Evolutionary conservation across 2,329 filamentous ascomycete species (phyloP).

Genomic region (Colletotrichum aenigma): DNA sequence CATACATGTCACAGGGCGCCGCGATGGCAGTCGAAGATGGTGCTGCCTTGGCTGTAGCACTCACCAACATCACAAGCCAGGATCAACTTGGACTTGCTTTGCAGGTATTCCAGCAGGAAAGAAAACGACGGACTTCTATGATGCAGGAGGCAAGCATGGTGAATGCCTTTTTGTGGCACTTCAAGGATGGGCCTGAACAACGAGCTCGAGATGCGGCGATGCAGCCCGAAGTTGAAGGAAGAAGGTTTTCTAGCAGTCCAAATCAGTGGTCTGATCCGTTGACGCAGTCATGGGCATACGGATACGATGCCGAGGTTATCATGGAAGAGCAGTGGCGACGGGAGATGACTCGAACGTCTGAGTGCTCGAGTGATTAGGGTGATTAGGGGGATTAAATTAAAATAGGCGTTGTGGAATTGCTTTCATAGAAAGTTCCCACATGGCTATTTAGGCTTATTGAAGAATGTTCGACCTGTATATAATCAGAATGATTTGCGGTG

Average conservation of each 20-base stretch:
- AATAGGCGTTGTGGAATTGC: background rate
- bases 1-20: constrained; percentile 61
- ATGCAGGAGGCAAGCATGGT: constrained; percentile 62
- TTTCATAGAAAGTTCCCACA: background rate
- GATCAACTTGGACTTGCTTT: constrained; percentile 34
- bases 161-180: constrained; percentile 53
- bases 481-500: background rate
- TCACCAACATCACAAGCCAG: constrained; percentile 46
- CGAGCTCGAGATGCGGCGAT: constrained; percentile 44
- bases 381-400: background rate
- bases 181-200: constrained; percentile 45
- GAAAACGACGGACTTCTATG: constrained; percentile 61
- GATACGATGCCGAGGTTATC: constrained; percentile 47
- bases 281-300: constrained; percentile 52
- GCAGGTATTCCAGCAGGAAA: constrained; percentile 59
- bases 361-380: background rate
- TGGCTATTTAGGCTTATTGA: background rate
- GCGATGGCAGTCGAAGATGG: constrained; percentile 68
- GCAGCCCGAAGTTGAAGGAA: constrained; percentile 41
- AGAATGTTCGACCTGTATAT: background rate
- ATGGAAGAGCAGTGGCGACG: constrained; percentile 33
- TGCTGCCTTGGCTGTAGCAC: constrained; percentile 59
- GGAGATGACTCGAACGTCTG: background rate
- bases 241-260: constrained; percentile 39
- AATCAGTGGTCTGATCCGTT: constrained; percentile 54